Evolutionary conservation across 306 rosid genomes (phyloP).

Genomic region (Gynostemma pentaphyllum): DNA sequence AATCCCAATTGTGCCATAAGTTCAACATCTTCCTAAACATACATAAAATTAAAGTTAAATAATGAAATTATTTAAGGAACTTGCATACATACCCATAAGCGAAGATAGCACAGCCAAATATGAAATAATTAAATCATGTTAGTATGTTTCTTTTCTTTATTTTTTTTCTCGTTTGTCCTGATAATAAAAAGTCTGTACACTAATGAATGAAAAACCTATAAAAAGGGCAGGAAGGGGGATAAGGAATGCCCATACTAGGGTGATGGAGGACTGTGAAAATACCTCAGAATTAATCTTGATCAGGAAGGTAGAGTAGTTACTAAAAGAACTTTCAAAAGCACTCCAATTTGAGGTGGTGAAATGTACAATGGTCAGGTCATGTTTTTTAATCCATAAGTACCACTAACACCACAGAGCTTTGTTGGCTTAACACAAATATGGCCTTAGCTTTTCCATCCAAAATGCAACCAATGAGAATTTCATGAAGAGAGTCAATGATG

Average conservation of each 20-base stretch:
- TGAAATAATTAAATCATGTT: too few relatives aligned
- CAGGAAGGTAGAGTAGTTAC: background rate
- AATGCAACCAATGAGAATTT: background rate
- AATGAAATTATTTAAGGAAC: background rate
- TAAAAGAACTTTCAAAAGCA: background rate
- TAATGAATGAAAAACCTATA: background rate
- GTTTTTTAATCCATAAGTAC: background rate
- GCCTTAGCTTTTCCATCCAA: background rate
- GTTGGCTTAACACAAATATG: background rate
- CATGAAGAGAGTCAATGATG: background rate
- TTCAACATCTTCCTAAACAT: slow-evolving; percentile 78
- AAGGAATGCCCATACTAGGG: background rate
- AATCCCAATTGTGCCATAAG: slow-evolving; percentile 82
- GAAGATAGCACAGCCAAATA: background rate
- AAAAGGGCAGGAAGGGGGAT: background rate
- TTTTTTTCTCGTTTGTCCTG: too few relatives aligned
- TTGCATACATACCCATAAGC: background rate
- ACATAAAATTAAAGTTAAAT: background rate
- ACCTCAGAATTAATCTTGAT: background rate
- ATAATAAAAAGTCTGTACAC: background rate
- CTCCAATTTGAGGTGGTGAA: background rate
- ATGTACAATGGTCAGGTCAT: background rate
- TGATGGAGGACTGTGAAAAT: background rate
- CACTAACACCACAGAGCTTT: background rate
- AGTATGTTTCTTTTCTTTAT: background rate